phyloP scores from a whole-genome alignment of 345 rosid species.

The Orychophragmus violaceus region DNA sequence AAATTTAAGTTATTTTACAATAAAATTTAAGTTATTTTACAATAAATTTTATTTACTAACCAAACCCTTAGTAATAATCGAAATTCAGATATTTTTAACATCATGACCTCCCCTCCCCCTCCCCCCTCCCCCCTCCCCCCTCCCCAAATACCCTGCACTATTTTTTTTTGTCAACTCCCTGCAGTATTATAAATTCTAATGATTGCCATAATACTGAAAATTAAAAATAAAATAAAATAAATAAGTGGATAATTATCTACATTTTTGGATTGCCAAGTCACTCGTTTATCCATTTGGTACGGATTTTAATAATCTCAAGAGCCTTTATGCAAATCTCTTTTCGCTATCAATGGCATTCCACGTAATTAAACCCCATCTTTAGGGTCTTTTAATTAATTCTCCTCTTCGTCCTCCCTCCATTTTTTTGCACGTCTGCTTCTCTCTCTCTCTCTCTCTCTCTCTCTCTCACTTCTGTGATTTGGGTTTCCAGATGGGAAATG shows the following conservation, averaged over 20 bases:
- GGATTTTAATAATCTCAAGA: slow-evolving; percentile 10
- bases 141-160: no score
- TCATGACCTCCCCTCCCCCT: no score
- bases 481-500: slow-evolving; percentile 65
- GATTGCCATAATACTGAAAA: no score
- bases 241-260: slow-evolving; percentile 19
- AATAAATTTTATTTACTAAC: no score
- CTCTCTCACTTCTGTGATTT: slow-evolving; percentile 21
- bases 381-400: slow-evolving; percentile 15
- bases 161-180: no score
- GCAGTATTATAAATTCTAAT: no score
- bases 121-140: no score
- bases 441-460: slow-evolving; percentile 14
- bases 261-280: slow-evolving; percentile 24
- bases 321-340: background rate
- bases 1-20: no score
- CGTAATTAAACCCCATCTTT: slow-evolving; percentile 9
- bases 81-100: no score
- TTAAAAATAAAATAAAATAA: background rate
- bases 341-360: slow-evolving; percentile 6
- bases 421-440: slow-evolving; percentile 36
- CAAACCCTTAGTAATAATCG: no score
- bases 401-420: slow-evolving; percentile 53
- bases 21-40: no score
- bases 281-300: slow-evolving; percentile 31